phyloP scores from a whole-genome alignment of 2,329 filamentous ascomycete genomes.

The Ceratocystis cacaofunesta region DNA sequence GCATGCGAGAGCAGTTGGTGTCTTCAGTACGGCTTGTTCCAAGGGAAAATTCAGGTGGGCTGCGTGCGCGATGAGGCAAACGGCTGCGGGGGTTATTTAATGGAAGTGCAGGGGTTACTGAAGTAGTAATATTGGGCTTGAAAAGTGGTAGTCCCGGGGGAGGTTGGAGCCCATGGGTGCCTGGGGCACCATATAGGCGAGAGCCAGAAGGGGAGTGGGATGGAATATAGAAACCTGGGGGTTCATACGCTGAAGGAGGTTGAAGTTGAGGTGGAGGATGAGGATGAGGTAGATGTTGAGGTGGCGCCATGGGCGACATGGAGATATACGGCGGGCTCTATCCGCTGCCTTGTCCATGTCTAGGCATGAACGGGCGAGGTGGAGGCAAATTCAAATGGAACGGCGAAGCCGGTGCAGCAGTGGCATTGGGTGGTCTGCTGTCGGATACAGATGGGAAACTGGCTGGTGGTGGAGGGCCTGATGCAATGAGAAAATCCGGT shows the following conservation, averaged over 20 bases:
- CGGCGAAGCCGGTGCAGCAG: not conserved
- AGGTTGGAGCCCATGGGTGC: not conserved
- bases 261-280: not conserved
- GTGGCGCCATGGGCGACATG: not conserved
- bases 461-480: not conserved
- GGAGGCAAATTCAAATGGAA: not conserved
- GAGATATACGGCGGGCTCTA: conserved; percentile 4
- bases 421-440: not conserved
- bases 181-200: not conserved
- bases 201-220: not conserved
- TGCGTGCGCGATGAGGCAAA: not conserved
- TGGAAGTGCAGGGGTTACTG: not conserved
- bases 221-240: not conserved
- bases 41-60: not conserved
- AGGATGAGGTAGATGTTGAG: not conserved
- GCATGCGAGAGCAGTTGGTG: not conserved
- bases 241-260: not conserved
- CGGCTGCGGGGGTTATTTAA: not conserved
- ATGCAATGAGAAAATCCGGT: conserved; percentile 1
- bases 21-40: not conserved
- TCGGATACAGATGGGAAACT: not conserved
- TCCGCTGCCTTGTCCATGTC: conserved; percentile 6
- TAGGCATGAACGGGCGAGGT: not conserved
- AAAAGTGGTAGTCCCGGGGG: not conserved
- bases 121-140: not conserved